Evolutionary conservation across 2,329 filamentous ascomycete species (phyloP).

Genomic region (Claviceps capensis): DNA sequence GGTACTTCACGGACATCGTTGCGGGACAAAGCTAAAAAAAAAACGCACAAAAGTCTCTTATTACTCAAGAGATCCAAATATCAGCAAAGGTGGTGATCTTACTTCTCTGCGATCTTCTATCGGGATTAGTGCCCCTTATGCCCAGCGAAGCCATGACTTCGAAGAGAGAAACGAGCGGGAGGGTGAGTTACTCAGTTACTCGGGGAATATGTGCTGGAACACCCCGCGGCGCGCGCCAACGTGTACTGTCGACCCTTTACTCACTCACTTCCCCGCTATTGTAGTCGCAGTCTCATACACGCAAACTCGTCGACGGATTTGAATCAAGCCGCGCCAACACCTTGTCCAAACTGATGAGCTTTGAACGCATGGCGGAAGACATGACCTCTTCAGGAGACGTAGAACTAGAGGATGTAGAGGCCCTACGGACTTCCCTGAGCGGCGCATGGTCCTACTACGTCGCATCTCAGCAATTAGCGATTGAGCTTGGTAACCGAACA

Average conservation of each 20-base stretch:
- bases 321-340: conserved; percentile 59
- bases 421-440: conserved; percentile 51
- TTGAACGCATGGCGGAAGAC: conserved; percentile 50
- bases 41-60: no score
- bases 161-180: neutral
- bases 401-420: conserved; percentile 23
- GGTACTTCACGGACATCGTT: no score
- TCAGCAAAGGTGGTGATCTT: no score
- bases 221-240: no score
- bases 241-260: no score
- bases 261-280: no score
- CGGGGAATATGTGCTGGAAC: no score
- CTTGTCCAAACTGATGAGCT: conserved; percentile 55
- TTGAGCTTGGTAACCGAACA: conserved; percentile 55
- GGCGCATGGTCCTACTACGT: conserved; percentile 61
- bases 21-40: no score
- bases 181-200: neutral
- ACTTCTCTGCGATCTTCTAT: neutral
- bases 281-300: conserved; percentile 21
- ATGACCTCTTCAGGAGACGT: conserved; percentile 42
- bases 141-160: neutral
- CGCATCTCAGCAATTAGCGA: conserved; percentile 53
- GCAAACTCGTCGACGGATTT: conserved; percentile 48
- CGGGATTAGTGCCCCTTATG: neutral
- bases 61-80: no score